A percentile compares a stretch with the other conserved stretches of the same genome.
Evolutionary conservation across 164 flowering plant species (phyloP).

Genomic region (Macadamia integrifolia): DNA sequence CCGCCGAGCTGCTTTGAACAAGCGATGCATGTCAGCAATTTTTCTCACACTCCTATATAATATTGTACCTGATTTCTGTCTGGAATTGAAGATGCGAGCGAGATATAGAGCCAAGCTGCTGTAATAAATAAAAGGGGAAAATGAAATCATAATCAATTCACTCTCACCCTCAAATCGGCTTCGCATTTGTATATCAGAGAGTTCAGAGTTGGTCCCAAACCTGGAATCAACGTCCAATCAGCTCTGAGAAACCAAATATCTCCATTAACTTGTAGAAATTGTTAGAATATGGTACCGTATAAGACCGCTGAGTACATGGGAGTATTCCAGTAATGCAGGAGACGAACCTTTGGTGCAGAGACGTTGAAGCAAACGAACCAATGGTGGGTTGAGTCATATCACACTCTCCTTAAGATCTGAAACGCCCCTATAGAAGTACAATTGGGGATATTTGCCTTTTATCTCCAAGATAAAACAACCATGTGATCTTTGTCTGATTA

Average conservation of each 20-base stretch:
- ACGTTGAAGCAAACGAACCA: too few species aligned
- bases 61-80: not conserved
- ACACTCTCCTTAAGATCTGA: too few species aligned
- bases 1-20: conserved; percentile 67
- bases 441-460: too few species aligned
- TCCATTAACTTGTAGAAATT: not conserved
- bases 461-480: too few species aligned
- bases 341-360: too few species aligned
- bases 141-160: not conserved
- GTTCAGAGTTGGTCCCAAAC: not conserved
- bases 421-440: too few species aligned
- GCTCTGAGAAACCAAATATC: not conserved
- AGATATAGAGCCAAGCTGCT: not conserved
- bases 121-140: not conserved
- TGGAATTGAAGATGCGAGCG: not conserved
- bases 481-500: too few species aligned
- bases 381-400: too few species aligned
- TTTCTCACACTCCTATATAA: conserved; percentile 4
- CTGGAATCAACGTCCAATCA: not conserved
- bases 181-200: not conserved
- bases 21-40: conserved; percentile 87
- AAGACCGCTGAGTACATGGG: too few species aligned
- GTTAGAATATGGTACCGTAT: too few species aligned
- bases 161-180: not conserved
- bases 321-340: too few species aligned